Evolutionary conservation across 2,329 filamentous ascomycete species (phyloP).

Genomic region (Colletotrichum sp.): DNA sequence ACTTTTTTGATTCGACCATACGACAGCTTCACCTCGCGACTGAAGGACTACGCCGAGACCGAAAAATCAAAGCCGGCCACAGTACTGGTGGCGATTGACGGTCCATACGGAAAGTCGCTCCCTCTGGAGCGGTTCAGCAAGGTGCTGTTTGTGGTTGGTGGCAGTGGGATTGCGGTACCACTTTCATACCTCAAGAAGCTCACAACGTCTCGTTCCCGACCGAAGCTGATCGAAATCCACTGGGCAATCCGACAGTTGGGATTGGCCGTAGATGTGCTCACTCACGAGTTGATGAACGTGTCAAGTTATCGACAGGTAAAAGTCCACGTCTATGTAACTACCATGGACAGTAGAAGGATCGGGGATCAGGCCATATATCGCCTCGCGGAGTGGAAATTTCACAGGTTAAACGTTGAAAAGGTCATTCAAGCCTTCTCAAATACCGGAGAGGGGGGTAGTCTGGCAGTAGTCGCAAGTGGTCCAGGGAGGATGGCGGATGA

Average conservation of each 20-base stretch:
- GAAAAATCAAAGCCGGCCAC: slow-evolving; percentile 26
- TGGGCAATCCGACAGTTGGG: slow-evolving; percentile 47
- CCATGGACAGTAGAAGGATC: not conserved
- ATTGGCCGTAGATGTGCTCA: slow-evolving; percentile 39
- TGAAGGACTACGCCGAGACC: slow-evolving; percentile 33
- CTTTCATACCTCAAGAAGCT: slow-evolving; percentile 41
- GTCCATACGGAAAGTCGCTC: slow-evolving; percentile 47
- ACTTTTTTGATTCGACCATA: slow-evolving; percentile 50
- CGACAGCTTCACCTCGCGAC: slow-evolving; percentile 45
- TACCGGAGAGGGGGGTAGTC: slow-evolving; percentile 23
- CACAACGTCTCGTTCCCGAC: slow-evolving; percentile 9
- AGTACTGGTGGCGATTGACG: slow-evolving; percentile 45
- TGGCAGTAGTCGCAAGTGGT: slow-evolving; percentile 50
- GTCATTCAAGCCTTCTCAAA: slow-evolving; percentile 33
- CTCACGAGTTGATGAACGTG: slow-evolving; percentile 32
- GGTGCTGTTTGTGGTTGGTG: slow-evolving; percentile 48
- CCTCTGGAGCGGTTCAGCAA: slow-evolving; percentile 41
- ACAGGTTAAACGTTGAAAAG: slow-evolving; percentile 35
- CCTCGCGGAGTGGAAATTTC: slow-evolving; percentile 22
- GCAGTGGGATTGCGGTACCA: slow-evolving; percentile 48
- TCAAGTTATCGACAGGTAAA: slow-evolving; percentile 32
- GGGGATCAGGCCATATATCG: not conserved
- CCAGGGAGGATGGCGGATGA: slow-evolving; percentile 50
- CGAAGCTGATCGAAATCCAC: slow-evolving; percentile 36
- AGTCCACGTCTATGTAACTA: slow-evolving; percentile 41